A percentile compares a stretch with the other conserved stretches of the same genome.
Evolutionary conservation across 345 rosid genomes (phyloP).

Genomic region (Pistacia atlantica): DNA sequence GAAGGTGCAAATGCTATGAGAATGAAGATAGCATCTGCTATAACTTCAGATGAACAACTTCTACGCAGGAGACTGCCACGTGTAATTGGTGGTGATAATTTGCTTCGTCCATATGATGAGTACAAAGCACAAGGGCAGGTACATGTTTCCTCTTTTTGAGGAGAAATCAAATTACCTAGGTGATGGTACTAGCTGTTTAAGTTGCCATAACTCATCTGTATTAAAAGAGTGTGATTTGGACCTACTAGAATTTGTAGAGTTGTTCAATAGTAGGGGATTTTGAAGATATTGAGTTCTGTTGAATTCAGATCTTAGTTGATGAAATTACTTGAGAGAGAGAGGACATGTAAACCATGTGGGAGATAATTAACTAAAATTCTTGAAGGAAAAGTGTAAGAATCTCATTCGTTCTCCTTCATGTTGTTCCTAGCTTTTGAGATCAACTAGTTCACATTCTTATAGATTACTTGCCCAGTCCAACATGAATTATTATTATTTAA

Average conservation of each 20-base stretch:
- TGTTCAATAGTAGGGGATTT: background rate
- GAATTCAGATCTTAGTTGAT: background rate
- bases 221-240: background rate
- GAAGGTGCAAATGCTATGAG: constrained; percentile 99
- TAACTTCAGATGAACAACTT: constrained; percentile 97
- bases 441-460: no score
- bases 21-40: constrained; percentile 94
- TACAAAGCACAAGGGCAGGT: constrained; percentile 97
- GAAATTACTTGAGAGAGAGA: background rate
- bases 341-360: background rate
- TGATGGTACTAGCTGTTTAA: background rate
- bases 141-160: constrained; percentile 13
- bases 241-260: background rate
- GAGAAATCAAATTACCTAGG: background rate
- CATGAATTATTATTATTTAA: background rate
- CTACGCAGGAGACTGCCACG: constrained; percentile 94
- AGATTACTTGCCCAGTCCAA: no score
- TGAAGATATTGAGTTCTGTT: background rate
- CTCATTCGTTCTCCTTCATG: no score
- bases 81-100: constrained; percentile 83
- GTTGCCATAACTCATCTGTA: constrained; percentile 5
- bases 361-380: background rate
- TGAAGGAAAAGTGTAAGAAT: no score
- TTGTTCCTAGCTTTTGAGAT: no score
- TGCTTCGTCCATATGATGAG: constrained; percentile 86